Percentiles rank a stretch among this genome's conserved stretches.
Evolutionary conservation across 345 rosid genomes (phyloP).

Genomic region (Eutrema heterophyllum): DNA sequence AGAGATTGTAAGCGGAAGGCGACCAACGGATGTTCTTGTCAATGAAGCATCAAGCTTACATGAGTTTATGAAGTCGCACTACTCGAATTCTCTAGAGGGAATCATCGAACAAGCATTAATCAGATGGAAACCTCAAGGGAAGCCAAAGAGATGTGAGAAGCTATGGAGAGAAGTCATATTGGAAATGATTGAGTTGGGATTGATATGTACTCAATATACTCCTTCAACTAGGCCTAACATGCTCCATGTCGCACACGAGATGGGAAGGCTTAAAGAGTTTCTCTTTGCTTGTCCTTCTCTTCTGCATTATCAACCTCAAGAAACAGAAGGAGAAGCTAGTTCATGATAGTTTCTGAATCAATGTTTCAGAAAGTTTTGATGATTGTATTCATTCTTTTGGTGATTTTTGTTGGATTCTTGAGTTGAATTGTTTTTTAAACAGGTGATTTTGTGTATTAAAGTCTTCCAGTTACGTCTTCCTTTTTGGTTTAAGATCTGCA

Average conservation of each 20-base stretch:
- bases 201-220: slow-evolving; percentile 66
- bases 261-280: slow-evolving; percentile 67
- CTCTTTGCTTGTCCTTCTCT: slow-evolving; percentile 42
- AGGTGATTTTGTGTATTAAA: not conserved
- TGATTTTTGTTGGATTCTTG: not conserved
- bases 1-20: slow-evolving; percentile 64
- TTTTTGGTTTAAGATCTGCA: not conserved
- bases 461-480: not conserved
- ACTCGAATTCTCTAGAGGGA: slow-evolving; percentile 54
- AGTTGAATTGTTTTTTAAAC: not conserved
- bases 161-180: slow-evolving; percentile 57
- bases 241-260: slow-evolving; percentile 71
- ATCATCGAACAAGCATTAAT: slow-evolving; percentile 54
- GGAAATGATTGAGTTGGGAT: slow-evolving; percentile 78
- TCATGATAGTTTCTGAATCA: slow-evolving; percentile 15
- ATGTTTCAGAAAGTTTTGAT: slow-evolving; percentile 5
- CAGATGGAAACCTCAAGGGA: slow-evolving; percentile 35
- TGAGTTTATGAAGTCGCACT: slow-evolving; percentile 71
- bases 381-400: slow-evolving; percentile 15
- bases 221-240: slow-evolving; percentile 82
- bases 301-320: slow-evolving; percentile 5
- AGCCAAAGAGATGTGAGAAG: slow-evolving; percentile 30
- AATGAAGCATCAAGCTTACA: slow-evolving; percentile 67
- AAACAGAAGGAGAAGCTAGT: slow-evolving; percentile 17
- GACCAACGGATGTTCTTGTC: slow-evolving; percentile 62